Percentiles rank a stretch among this genome's conserved stretches.
Conservation (phyloP, 768 basidiomycete genomes). For the Pulveroboletus sp. region DNA sequence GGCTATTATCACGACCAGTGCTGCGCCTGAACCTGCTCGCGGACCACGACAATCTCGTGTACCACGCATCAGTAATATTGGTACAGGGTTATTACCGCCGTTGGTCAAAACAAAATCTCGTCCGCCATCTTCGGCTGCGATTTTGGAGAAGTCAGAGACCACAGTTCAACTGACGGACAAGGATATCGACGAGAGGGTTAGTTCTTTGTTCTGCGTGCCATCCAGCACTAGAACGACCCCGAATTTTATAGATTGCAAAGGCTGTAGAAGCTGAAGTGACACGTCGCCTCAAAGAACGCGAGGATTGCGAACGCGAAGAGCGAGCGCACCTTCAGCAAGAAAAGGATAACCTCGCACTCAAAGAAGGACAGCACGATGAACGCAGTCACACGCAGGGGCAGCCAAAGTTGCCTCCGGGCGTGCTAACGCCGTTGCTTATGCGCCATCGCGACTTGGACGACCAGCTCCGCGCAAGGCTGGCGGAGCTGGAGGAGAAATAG, state of each 20-base stretch:
- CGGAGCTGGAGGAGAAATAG: slow-evolving; percentile 72
- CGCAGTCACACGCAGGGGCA: slow-evolving; percentile 6
- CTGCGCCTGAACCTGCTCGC: slow-evolving; percentile 16
- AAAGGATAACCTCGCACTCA: slow-evolving; percentile 22
- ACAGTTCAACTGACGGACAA: slow-evolving; percentile 47
- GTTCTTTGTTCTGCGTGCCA: not conserved
- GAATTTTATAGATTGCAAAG: slow-evolving; percentile 51
- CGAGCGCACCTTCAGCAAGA: slow-evolving; percentile 21
- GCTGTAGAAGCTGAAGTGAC: slow-evolving; percentile 74
- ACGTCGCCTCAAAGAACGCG: slow-evolving; percentile 50
- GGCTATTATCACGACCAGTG: slow-evolving; percentile 5
- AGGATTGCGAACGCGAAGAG: slow-evolving; percentile 33
- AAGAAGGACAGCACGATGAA: slow-evolving; percentile 13
- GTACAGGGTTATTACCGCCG: slow-evolving; percentile 21
- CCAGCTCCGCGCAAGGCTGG: slow-evolving; percentile 57
- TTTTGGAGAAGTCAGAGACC: slow-evolving; percentile 14
- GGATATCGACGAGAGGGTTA: slow-evolving; percentile 71
- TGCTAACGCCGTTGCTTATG: slow-evolving; percentile 58
- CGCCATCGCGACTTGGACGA: slow-evolving; percentile 66
- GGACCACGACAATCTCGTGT: slow-evolving; percentile 31
- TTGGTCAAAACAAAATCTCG: slow-evolving; percentile 19
- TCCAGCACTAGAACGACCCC: not conserved
- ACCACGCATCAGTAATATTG: slow-evolving; percentile 30
- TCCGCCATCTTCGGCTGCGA: slow-evolving; percentile 11
- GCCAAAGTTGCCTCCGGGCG: slow-evolving; percentile 29